Evolutionary conservation across 148 eudicot genomes (phyloP), one percentile per base, ranked within the genome.

Genomic region (Chenopodium quinoa): DNA sequence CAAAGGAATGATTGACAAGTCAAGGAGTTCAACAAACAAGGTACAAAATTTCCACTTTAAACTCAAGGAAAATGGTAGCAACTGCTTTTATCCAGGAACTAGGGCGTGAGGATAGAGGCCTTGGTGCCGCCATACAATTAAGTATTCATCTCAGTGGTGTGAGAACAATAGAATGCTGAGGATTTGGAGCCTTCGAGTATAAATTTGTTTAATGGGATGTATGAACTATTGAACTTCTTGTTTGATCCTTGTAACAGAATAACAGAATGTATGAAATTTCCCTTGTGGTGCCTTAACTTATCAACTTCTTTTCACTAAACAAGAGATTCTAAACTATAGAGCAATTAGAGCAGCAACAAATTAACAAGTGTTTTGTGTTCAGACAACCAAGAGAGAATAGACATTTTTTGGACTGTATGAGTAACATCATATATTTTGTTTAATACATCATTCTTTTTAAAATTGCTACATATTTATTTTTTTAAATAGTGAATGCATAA

Each of bases 41-140:
- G 78, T 86, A 63, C 80, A 75, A 2, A 93, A 92, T 85, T 92
- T 92, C 84, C 97, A 93, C 34, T 95, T 90, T 85, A 90, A 86
- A 83, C 77, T 93, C 73, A 90, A 89, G 84, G 98, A 95, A 80
- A 95, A 88, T 69, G 83, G 81, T 22, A 90, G 90, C 2, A 96
- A 93, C 75, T 95, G 89, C 88, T 95, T 95, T 84, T 91, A 87
- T 82, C 97, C 96, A 14, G 98, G 98, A 73, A 86, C 88, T 52
- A 86, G 82, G 73, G 83, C 87, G 68, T 92, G 90, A 92, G 83
- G 76, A 80, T 23, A 23, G 68, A n/a, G 8, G 0, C 44, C 72
- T 46, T 48, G 22, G 72, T 54, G 29, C 31, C 44, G 7, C 25
- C 32, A 32, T 73, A 80, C 56, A 11, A 27, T 46, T 80, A 34